Evolutionary conservation across 108 stramenopile species (phyloP), one percentile per base, ranked within the genome.

Genomic region (Nitzschia palea): DNA sequence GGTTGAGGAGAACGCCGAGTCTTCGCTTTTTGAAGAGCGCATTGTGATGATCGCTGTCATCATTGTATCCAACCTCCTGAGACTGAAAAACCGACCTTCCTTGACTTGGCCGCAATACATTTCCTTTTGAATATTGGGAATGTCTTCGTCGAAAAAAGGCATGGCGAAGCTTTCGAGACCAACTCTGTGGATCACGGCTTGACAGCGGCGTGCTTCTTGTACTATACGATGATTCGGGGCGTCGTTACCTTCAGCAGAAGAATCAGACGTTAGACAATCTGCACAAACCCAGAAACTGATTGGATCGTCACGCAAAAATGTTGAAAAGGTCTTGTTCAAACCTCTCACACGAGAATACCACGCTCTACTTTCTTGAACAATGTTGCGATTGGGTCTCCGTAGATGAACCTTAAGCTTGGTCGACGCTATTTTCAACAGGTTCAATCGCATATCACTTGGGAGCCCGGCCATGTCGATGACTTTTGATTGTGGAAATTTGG

Each of bases 41-140:
- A 31, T n/a, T 29, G 40, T 32, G 34, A 81, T 67, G 53, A 77
- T 77, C 23, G 33, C 17, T 14, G 65, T 69, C 59, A 83, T 71
- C 53, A 83, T 83, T 12, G 60, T 26, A 44, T 83, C 81, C 30
- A 83, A 47, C 31, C 81, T 62, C 33, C 77, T 52, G 26, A 83
- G 64, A 55, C 74, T 69, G 9, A 74, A 65, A 55, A 48, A 62
- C 6, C 1, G 12, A 0, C 54, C 35, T 34, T 61, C 56, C 0
- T 14, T 23, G 17, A 23, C 40, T 3, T 29, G 4, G 6, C n/a
- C 44, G n/a, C 22, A 29, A 28, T 44, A 44, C 4, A 1, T 40
- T 1, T n/a, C 42, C 0, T 18, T 6, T 50, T 62, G 30, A 1
- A 40, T 60, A 17, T 12, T 32, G 0, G 18, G 34, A 5, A 42